phyloP scores from a whole-genome alignment of 2,329 filamentous ascomycete genomes.

The Epichloe brachyelytri region DNA sequence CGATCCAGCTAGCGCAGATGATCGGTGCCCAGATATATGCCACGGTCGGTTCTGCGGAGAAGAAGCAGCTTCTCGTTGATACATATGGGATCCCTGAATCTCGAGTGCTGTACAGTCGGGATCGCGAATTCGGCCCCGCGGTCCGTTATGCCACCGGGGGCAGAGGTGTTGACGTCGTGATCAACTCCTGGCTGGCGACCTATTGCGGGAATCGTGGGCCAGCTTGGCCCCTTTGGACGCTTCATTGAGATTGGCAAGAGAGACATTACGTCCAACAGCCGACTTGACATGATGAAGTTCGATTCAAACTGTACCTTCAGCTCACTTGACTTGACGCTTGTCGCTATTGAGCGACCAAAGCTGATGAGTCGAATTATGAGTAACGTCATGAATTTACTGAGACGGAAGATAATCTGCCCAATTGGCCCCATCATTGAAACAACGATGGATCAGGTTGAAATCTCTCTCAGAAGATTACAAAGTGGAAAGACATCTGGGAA shows the following conservation, averaged over 20 bases:
- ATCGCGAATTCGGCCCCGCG: constrained; percentile 11
- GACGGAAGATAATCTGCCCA: constrained; percentile 20
- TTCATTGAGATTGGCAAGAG: constrained; percentile 32
- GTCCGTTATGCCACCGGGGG: constrained; percentile 21
- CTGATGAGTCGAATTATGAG: constrained; percentile 18
- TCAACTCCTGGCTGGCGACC: constrained; percentile 27
- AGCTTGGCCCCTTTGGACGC: constrained; percentile 29
- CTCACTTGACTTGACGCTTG: constrained; percentile 31
- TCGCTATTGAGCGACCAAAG: constrained; percentile 27
- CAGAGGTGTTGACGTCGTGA: constrained; percentile 55
- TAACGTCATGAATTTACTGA: constrained; percentile 23
- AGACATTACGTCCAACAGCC: constrained; percentile 25
- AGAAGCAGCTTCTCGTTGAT: constrained; percentile 15
- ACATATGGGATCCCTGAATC: constrained; percentile 24
- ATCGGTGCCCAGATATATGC: constrained; percentile 15
- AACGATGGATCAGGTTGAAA: constrained; percentile 25
- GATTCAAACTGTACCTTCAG: constrained; percentile 33
- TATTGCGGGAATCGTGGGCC: constrained; percentile 28
- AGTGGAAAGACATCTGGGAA: constrained; percentile 26
- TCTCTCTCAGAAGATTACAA: constrained; percentile 24
- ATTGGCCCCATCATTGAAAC: constrained; percentile 23
- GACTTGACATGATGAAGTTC: constrained; percentile 35
- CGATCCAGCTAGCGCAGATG: constrained; percentile 14
- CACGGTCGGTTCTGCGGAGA: constrained; percentile 17
- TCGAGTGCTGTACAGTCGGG: constrained; percentile 16